Conservation (phyloP, 2,329 filamentous ascomycete species). For the Cladosporium sp. region DNA sequence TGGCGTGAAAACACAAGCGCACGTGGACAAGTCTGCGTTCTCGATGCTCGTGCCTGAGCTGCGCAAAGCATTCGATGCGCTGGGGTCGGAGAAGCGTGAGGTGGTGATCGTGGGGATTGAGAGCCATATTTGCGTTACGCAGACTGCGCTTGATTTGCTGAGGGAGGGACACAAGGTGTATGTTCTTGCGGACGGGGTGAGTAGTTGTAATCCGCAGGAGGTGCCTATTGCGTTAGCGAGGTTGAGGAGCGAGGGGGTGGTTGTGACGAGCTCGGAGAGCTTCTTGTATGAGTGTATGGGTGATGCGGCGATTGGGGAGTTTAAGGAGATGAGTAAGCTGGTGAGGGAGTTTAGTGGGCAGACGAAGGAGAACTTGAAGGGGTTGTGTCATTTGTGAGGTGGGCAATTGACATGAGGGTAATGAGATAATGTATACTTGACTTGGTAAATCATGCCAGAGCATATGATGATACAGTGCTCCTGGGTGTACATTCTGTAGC, state of each 20-base stretch:
- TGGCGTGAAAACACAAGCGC: slow-evolving; percentile 54
- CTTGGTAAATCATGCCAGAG: neutral
- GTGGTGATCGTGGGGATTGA: slow-evolving; percentile 89
- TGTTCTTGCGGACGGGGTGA: slow-evolving; percentile 84
- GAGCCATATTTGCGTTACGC: slow-evolving; percentile 89
- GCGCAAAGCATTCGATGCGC: slow-evolving; percentile 43
- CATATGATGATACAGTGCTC: neutral
- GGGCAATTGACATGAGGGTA: neutral
- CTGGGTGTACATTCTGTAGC: neutral
- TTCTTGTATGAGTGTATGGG: slow-evolving; percentile 87
- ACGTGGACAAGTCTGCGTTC: slow-evolving; percentile 86
- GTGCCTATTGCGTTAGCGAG: slow-evolving; percentile 75
- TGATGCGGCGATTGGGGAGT: slow-evolving; percentile 72
- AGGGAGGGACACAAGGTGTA: slow-evolving; percentile 77
- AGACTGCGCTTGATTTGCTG: slow-evolving; percentile 83
- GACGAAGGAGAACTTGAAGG: slow-evolving; percentile 68
- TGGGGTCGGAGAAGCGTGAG: slow-evolving; percentile 50
- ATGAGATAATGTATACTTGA: neutral
- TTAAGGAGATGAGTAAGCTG: slow-evolving; percentile 70
- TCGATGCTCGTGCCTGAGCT: slow-evolving; percentile 80
- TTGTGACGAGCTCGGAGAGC: slow-evolving; percentile 85
- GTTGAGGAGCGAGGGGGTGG: slow-evolving; percentile 71
- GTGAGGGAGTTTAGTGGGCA: slow-evolving; percentile 74
- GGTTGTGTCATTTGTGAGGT: slow-evolving; percentile 60
- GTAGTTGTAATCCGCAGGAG: slow-evolving; percentile 81